phyloP scores from a whole-genome alignment of 306 rosid genomes.

The Dalbergia cultrata region DNA sequence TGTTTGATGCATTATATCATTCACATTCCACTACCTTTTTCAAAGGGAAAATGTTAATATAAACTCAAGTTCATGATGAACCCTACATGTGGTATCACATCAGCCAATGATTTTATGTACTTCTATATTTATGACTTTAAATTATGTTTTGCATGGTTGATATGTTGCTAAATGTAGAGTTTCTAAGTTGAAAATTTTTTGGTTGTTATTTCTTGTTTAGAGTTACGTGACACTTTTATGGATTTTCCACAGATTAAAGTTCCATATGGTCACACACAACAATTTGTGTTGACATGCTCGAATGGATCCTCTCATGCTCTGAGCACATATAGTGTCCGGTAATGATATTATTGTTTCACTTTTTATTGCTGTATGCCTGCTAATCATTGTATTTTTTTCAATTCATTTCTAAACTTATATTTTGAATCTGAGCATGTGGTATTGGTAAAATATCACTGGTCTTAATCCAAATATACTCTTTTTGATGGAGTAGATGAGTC shows the following conservation, averaged over 20 bases:
- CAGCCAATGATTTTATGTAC: too few relatives aligned
- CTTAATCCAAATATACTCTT: conserved; percentile 14
- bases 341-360: conserved; percentile 45
- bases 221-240: conserved; percentile 27
- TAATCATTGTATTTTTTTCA: conserved; percentile 1
- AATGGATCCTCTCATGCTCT: conserved; percentile 87
- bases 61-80: too few relatives aligned
- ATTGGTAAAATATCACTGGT: conserved; percentile 2
- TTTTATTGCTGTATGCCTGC: conserved; percentile 21
- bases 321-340: conserved; percentile 70
- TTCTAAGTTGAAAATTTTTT: conserved; percentile 29
- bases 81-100: too few relatives aligned
- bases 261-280: conserved; percentile 80
- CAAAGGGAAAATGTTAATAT: too few relatives aligned
- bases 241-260: conserved; percentile 80
- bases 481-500: conserved; percentile 7
- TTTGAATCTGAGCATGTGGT: background rate
- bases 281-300: conserved; percentile 81
- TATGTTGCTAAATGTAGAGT: too few relatives aligned
- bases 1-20: conserved; percentile 21
- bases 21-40: background rate
- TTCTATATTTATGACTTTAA: too few relatives aligned
- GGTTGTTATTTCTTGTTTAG: conserved; percentile 25
- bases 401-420: background rate
- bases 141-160: too few relatives aligned